Percentiles rank a stretch among this genome's conserved stretches.
These are phyloP conservation scores for Lactarius tabidus DNA, from an alignment of 768 basidiomycete species.

Conservation along the genomic window DNA sequence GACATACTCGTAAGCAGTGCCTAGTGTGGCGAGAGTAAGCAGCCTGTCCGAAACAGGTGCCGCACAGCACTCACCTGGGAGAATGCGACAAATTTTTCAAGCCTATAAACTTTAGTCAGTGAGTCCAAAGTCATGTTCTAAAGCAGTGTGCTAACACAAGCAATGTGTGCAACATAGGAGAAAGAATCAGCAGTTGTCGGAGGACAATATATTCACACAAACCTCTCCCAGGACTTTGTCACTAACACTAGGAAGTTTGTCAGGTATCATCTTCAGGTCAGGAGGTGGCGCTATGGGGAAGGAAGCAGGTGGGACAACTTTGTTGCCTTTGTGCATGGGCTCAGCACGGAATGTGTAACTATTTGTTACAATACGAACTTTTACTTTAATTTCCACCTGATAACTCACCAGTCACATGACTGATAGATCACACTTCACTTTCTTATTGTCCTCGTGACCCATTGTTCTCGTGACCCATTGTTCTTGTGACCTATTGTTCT, in stretches of 20 bases:
- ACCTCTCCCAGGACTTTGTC: slow-evolving; percentile 49
- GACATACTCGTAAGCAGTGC: slow-evolving; percentile 17
- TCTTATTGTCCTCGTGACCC: no score
- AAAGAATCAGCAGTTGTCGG: neutral
- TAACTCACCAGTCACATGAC: no score
- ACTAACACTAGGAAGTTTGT: slow-evolving; percentile 35
- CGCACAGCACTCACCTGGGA: slow-evolving; percentile 27
- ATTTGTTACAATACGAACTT: neutral
- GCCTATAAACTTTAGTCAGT: slow-evolving; percentile 19
- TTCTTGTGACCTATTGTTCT: no score
- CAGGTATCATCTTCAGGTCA: slow-evolving; percentile 15
- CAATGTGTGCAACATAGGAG: slow-evolving; percentile 49
- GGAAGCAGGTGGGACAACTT: slow-evolving; percentile 48
- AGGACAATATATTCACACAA: neutral
- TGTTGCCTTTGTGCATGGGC: slow-evolving; percentile 35
- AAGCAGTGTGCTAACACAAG: slow-evolving; percentile 42
- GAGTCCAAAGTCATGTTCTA: neutral
- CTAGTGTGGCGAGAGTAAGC: slow-evolving; percentile 1
- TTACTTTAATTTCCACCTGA: no score
- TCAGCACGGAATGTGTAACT: slow-evolving; percentile 46
- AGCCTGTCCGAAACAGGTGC: neutral
- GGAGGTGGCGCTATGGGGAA: slow-evolving; percentile 42
- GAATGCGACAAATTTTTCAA: slow-evolving; percentile 31
- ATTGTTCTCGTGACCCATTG: no score
- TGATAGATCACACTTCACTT: no score